Evolutionary conservation across 2,329 filamentous ascomycete species (phyloP).

Genomic region (Hymenoscyphus fraxineus): DNA sequence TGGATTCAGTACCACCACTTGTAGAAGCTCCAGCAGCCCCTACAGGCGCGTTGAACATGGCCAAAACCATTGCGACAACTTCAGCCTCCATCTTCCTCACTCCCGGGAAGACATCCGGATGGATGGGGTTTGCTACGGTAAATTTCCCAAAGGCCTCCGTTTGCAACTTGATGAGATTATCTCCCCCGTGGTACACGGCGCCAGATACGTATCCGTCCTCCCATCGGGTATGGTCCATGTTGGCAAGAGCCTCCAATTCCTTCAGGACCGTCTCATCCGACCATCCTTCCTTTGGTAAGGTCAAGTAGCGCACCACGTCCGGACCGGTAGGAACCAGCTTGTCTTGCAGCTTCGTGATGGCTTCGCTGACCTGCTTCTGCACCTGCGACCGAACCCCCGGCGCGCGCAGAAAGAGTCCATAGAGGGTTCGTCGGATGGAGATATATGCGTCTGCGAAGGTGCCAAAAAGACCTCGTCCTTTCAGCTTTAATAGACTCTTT

Average conservation of each 20-base stretch:
- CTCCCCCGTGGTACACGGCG: slow-evolving; percentile 92
- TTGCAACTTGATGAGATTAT: slow-evolving; percentile 76
- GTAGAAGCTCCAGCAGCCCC: slow-evolving; percentile 85
- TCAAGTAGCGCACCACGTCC: slow-evolving; percentile 67
- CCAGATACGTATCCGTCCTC: slow-evolving; percentile 93
- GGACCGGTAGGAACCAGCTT: slow-evolving; percentile 77
- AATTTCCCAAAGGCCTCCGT: slow-evolving; percentile 92
- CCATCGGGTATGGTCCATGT: slow-evolving; percentile 93
- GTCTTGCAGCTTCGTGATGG: slow-evolving; percentile 72
- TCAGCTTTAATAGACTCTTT: slow-evolving; percentile 76
- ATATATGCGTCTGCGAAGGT: slow-evolving; percentile 71
- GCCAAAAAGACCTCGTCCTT: slow-evolving; percentile 82
- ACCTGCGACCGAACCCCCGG: slow-evolving; percentile 86
- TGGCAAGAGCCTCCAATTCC: slow-evolving; percentile 74
- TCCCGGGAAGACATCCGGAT: slow-evolving; percentile 96
- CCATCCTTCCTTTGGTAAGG: slow-evolving; percentile 81
- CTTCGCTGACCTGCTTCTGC: slow-evolving; percentile 75
- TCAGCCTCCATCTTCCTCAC: slow-evolving; percentile 99
- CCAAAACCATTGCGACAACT: slow-evolving; percentile 90
- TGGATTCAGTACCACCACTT: slow-evolving; percentile 91
- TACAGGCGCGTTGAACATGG: slow-evolving; percentile 84
- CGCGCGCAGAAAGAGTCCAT: slow-evolving; percentile 79
- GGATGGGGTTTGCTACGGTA: slow-evolving; percentile 92
- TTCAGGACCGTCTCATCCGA: slow-evolving; percentile 70
- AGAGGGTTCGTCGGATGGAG: slow-evolving; percentile 67